These are phyloP conservation scores for Nannizziopsis barbatae DNA, from an alignment of 2,329 filamentous ascomycete genomes.

Conservation along the genomic window DNA sequence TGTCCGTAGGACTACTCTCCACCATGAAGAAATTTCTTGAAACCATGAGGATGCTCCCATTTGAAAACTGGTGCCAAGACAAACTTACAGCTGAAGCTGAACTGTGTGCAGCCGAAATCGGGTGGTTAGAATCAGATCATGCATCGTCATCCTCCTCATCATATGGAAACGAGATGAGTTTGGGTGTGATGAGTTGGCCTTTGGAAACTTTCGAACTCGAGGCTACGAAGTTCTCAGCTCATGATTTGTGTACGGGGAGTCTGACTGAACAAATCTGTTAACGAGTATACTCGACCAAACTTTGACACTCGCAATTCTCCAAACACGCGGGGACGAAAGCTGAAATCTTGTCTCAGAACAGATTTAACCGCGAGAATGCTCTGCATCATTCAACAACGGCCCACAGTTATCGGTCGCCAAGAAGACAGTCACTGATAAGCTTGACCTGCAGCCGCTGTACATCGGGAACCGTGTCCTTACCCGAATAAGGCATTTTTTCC, in stretches of 20 bases:
- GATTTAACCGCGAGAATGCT: neutral
- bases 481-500: conserved; percentile 4
- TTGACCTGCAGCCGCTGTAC: neutral
- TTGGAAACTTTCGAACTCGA: conserved; percentile 1
- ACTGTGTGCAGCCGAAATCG: neutral
- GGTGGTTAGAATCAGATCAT: neutral
- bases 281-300: too few relatives aligned
- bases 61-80: conserved; percentile 2
- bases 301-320: too few relatives aligned
- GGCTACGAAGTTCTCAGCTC: neutral
- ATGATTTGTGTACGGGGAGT: too few relatives aligned
- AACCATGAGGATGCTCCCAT: too few relatives aligned
- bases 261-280: too few relatives aligned
- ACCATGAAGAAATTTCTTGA: too few relatives aligned
- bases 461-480: neutral
- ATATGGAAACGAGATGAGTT: neutral
- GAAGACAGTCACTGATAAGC: neutral
- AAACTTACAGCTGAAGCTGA: conserved; percentile 3
- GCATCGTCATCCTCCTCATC: neutral
- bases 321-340: too few relatives aligned
- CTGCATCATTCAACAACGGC: too few relatives aligned
- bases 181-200: conserved; percentile 3
- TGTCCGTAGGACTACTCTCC: too few relatives aligned
- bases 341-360: too few relatives aligned
- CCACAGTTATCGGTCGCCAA: too few relatives aligned